A percentile compares a stretch with the other conserved stretches of the same genome.
Evolutionary conservation across 2,329 filamentous ascomycete genomes (phyloP).

Genomic region (Colletotrichum trifolii): DNA sequence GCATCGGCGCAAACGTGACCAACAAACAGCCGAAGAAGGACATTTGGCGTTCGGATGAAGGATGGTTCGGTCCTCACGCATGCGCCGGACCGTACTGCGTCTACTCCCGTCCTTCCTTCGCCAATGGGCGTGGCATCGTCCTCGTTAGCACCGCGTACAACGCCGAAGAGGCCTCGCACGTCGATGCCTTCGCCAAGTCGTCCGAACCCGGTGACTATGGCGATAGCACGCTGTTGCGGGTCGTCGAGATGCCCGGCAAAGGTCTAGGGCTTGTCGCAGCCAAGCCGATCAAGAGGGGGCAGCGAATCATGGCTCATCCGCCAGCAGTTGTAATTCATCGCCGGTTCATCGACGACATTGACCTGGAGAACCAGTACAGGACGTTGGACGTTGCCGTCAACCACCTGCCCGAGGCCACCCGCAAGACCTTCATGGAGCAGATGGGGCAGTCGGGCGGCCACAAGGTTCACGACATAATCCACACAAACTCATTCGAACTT

Average conservation of each 20-base stretch:
- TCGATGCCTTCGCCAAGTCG: constrained; percentile 11
- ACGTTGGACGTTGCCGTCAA: constrained; percentile 43
- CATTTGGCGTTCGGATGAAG: constrained; percentile 35
- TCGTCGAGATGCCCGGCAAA: constrained; percentile 42
- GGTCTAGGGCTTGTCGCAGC: constrained; percentile 47
- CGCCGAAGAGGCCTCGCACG: constrained; percentile 28
- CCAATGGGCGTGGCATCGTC: constrained; percentile 50
- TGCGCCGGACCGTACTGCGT: constrained; percentile 44
- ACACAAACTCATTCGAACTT: constrained; percentile 49
- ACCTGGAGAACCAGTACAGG: constrained; percentile 39
- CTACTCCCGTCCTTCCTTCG: constrained; percentile 49
- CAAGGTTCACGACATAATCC: constrained; percentile 43
- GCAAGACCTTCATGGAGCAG: constrained; percentile 41
- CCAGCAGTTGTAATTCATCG: constrained; percentile 44
- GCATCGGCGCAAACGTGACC: constrained; percentile 17
- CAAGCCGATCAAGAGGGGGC: constrained; percentile 43
- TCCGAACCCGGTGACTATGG: constrained; percentile 6
- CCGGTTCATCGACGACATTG: constrained; percentile 37
- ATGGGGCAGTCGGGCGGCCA: constrained; percentile 39
- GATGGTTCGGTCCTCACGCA: constrained; percentile 30
- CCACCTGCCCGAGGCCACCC: constrained; percentile 39
- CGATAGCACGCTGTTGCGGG: constrained; percentile 13
- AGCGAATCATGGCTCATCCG: constrained; percentile 46
- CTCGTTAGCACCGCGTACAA: constrained; percentile 48
- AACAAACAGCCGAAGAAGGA: constrained; percentile 23